A percentile compares a stretch with the other conserved stretches of the same genome.
Evolutionary conservation across 441 rosid species (phyloP).

Genomic region (Brassica balearica): DNA sequence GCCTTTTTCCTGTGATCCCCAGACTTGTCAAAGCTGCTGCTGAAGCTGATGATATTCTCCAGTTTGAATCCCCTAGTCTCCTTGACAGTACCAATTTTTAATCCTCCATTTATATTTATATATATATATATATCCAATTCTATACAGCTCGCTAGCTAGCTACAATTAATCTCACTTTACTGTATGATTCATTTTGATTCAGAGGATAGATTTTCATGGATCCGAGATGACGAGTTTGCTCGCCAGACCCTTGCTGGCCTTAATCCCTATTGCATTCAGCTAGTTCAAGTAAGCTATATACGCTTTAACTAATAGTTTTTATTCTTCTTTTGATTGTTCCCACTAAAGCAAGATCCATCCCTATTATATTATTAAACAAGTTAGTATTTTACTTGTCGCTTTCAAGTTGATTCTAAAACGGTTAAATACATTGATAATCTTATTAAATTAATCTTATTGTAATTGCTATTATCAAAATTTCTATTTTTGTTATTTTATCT

Average conservation of each 20-base stretch:
- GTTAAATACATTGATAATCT: no score
- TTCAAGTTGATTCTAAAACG: no score
- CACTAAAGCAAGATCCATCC: constrained; percentile 17
- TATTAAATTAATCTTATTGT: no score
- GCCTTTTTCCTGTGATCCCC: not conserved
- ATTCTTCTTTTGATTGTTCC: constrained; percentile 25
- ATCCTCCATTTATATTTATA: not conserved
- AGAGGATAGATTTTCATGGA: not conserved
- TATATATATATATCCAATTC: not conserved
- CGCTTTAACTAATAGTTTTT: not conserved
- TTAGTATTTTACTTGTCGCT: no score
- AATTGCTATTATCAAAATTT: no score
- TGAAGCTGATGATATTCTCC: not conserved
- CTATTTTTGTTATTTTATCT: no score
- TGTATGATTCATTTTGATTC: not conserved
- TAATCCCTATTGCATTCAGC: not conserved
- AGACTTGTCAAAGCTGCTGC: not conserved
- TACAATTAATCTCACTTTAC: not conserved
- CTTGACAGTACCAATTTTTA: not conserved
- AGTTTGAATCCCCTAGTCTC: not conserved
- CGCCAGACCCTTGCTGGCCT: not conserved
- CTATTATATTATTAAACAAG: no score
- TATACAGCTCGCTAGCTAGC: not conserved
- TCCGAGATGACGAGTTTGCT: not conserved
- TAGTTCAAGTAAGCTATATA: constrained; percentile 16